A percentile compares a stretch with the other conserved stretches of the same genome.
These are phyloP conservation scores for Claviceps digitariae DNA, from an alignment of 2,329 filamentous ascomycete genomes.

Conservation along the genomic window DNA sequence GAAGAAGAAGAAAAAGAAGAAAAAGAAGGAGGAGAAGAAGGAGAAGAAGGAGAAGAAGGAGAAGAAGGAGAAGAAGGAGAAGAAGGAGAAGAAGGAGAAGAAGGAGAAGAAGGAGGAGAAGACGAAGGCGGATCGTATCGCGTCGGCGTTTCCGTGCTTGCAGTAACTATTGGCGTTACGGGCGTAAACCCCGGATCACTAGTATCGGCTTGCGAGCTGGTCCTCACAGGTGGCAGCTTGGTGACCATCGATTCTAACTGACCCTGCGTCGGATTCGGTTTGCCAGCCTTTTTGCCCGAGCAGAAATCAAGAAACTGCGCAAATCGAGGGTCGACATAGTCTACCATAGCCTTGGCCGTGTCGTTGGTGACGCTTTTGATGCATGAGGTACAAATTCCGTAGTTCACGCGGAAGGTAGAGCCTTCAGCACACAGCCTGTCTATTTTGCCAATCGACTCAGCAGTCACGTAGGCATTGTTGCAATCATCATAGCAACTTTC, in stretches of 20 bases:
- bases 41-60: background rate
- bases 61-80: background rate
- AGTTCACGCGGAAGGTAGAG: constrained; percentile 28
- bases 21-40: background rate
- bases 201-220: constrained; percentile 13
- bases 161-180: constrained; percentile 2
- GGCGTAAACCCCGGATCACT: constrained; percentile 12
- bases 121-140: background rate
- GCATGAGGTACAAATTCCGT: constrained; percentile 29
- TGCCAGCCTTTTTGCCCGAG: constrained; percentile 10
- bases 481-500: constrained; percentile 39
- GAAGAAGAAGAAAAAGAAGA: background rate
- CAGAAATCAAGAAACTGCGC: constrained; percentile 35
- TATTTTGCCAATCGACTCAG: constrained; percentile 32
- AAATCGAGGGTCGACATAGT: constrained; percentile 26
- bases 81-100: fast-evolving
- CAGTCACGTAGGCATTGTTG: constrained; percentile 38
- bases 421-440: constrained; percentile 27
- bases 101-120: background rate
- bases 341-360: constrained; percentile 15
- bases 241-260: constrained; percentile 14
- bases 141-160: background rate
- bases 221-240: constrained; percentile 11
- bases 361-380: constrained; percentile 16
- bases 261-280: constrained; percentile 7